Conservation (phyloP, 75 land plant genomes). For the Adiantum capillusveneris region DNA sequence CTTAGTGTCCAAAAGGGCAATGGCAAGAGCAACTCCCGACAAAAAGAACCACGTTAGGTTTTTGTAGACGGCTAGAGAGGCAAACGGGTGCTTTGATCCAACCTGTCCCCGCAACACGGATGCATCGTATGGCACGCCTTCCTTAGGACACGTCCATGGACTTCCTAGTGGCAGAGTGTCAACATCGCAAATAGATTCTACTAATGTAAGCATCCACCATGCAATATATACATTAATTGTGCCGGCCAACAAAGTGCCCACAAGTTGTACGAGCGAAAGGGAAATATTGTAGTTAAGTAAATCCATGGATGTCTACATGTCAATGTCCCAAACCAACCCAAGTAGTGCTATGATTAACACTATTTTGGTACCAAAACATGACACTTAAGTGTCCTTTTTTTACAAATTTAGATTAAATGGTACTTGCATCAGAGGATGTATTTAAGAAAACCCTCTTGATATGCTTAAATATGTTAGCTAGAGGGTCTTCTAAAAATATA, state of each 20-base stretch:
- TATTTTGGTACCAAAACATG: too few species aligned
- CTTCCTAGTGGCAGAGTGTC: constrained; percentile 49
- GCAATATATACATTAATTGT: constrained; percentile 58
- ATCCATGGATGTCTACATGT: too few species aligned
- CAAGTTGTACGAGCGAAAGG: too few species aligned
- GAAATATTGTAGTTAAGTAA: too few species aligned
- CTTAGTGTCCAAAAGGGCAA: constrained; percentile 55
- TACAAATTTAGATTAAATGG: too few species aligned
- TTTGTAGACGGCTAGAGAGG: constrained; percentile 51
- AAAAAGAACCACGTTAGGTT: constrained; percentile 65
- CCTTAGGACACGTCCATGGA: constrained; percentile 88
- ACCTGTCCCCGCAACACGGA: constrained; percentile 77
- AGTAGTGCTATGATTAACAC: too few species aligned
- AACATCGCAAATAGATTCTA: constrained; percentile 62
- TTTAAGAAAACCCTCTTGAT: too few species aligned
- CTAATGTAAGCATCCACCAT: constrained; percentile 81
- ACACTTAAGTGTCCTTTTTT: too few species aligned
- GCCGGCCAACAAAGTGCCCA: constrained; percentile 71
- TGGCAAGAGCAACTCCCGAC: constrained; percentile 54
- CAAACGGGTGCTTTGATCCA: constrained; percentile 61
- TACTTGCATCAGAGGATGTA: too few species aligned
- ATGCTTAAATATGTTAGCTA: too few species aligned
- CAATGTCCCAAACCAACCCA: too few species aligned
- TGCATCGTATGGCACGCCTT: constrained; percentile 72
- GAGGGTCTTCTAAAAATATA: too few species aligned